Evolutionary conservation across 1,284 basidiomycete genomes (phyloP), one percentile per base, ranked within the genome.

Genomic region (Crepidotus sp.): DNA sequence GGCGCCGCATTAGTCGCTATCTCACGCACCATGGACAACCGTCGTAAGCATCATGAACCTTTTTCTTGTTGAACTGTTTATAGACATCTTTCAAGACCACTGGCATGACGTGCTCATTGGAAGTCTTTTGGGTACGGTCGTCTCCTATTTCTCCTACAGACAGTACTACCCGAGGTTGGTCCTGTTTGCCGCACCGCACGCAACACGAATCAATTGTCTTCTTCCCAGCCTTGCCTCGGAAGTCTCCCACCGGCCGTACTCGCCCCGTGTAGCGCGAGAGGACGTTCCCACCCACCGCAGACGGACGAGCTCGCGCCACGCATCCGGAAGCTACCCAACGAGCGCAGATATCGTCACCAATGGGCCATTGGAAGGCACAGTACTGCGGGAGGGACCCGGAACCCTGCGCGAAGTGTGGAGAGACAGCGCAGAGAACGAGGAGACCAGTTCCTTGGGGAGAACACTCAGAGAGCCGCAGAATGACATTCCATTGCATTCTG

Each of bases 101-200:
- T 92, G 88, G 84, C 79, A 89, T 32, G 90, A 97, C 56, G 83
- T 96, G 32, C 61, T 92, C 5, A 76, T 88, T 2, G 93, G 94
- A 14, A 78, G 80, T 3, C 42, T 83, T 25, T 68, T 96, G 9
- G 94, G 93, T 10, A 66, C 85, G 11, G 59, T 71, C 33, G 67
- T 90, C 44, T 71, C 89, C 6, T 89, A 80, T 65, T 83, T 92
- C 55, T 65, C 80, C 7, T 94, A 93, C 61, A 76, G 86, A 42
- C 87, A 84, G 59, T 88, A 88, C 63, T 89, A 81, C 57, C 84
- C 82, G 8, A 26, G 25, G 25, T 26, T 26, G 8, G 25, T 9
- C 10, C 10, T 9, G 25, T 8, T 3, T 11, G 8, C 25, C 10
- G 21, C 25, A 9, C 6, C 25, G 25, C 25, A 26, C 25, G 25